These are phyloP conservation scores for Prunus campanulata DNA, from an alignment of 306 rosid species.

Conservation along the genomic window DNA sequence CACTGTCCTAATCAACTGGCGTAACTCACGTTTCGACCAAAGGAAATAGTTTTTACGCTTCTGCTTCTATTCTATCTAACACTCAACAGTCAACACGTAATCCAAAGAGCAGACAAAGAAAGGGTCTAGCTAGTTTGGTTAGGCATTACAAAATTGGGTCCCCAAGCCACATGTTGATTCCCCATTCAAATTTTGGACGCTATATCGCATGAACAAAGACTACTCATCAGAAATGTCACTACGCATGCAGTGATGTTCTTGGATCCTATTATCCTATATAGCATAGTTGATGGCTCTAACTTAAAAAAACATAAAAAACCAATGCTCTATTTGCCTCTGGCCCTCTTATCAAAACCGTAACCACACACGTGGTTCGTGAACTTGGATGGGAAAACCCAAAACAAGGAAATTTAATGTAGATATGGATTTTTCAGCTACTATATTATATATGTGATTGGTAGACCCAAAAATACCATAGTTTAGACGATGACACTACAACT, in stretches of 20 bases:
- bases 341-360: slow-evolving; percentile 17
- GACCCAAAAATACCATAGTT: slow-evolving; percentile 1
- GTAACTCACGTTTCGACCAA: background rate
- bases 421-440: background rate
- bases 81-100: background rate
- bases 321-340: background rate
- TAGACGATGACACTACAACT: slow-evolving; percentile 5
- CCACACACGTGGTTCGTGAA: slow-evolving; percentile 48
- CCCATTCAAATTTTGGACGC: slow-evolving; percentile 30
- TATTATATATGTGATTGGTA: background rate
- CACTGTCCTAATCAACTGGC: too few relatives aligned
- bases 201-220: slow-evolving; percentile 18
- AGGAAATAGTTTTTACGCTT: background rate
- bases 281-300: background rate
- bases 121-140: background rate
- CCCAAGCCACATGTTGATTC: slow-evolving; percentile 34
- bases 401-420: background rate
- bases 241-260: background rate
- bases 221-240: slow-evolving; percentile 22
- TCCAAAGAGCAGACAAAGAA: background rate
- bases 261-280: background rate
- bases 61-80: background rate
- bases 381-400: background rate
- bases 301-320: too few relatives aligned
- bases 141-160: slow-evolving; percentile 8